Evolutionary conservation across 2,329 filamentous ascomycete species (phyloP), one percentile per base, ranked within the genome.

Genomic region (Beauveria sp.): DNA sequence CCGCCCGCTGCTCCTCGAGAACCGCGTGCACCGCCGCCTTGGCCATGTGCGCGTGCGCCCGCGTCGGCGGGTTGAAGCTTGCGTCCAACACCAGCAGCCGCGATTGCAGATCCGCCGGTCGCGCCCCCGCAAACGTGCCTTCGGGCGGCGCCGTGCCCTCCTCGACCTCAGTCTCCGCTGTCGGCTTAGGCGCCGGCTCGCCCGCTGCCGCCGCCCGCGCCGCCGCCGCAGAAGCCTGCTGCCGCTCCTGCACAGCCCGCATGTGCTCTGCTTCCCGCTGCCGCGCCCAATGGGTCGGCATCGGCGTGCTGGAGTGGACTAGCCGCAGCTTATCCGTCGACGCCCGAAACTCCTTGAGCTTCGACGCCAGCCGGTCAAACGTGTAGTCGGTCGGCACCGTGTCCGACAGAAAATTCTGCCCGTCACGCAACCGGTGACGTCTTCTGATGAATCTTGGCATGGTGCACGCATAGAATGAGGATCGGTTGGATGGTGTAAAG

Each of bases 31-130:
- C 43, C 1, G 83, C 83, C 2, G 80, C 79, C 0, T 75, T 70
- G 0, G 80, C 82, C 77, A 89, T 86, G 62, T 74, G 75, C 49
- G 80, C 74, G 69, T 89, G 86, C 2, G 85, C 86, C 8, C 76
- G 73, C 0, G 86, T 88, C 0, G 86, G 86, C 28, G 86, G 86
- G 69, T 89, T 88, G 76, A 88, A 89, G 63, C 84, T 87, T 56
- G 86, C 86, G 72, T 89, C 86, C 52, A 88, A 79, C 61, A 88
- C 75, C 59, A 88, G 74, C 62, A 89, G 75, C 20, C 50, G 63
- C 43, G 56, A 42, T 10, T 40, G 51, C 18, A 43, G 52, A 16
- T 18, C 57, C 50, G 61, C 20, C 12, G 16, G 26, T 2, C 5
- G 46, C 24, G 57, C 72, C 20, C 31, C 45, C 9, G 45, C 54